Conservation (phyloP, 345 rosid species). For the Pseudoturritis turrita region DNA sequence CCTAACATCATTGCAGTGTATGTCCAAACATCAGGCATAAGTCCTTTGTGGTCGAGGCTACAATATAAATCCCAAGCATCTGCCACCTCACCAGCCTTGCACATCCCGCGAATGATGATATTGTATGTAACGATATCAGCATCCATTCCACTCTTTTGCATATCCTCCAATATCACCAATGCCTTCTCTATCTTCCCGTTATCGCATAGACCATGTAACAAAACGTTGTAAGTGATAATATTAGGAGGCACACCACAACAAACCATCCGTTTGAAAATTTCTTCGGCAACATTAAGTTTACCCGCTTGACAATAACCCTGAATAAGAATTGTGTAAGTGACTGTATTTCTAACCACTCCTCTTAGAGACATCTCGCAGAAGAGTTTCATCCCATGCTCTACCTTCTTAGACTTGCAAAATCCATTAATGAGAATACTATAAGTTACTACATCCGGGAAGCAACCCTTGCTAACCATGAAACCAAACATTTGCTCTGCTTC, state of each 20-base stretch:
- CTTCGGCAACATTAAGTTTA: constrained; percentile 24
- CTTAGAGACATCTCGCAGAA: constrained; percentile 31
- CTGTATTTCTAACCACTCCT: constrained; percentile 24
- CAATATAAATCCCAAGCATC: constrained; percentile 31
- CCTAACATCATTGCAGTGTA: constrained; percentile 31
- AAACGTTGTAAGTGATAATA: constrained; percentile 27
- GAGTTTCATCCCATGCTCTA: constrained; percentile 36
- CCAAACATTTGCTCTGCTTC: constrained; percentile 28
- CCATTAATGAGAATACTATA: constrained; percentile 36
- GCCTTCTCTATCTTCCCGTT: constrained; percentile 36
- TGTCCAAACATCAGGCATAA: constrained; percentile 26
- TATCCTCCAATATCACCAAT: constrained; percentile 21
- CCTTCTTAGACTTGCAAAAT: constrained; percentile 29
- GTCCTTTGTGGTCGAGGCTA: constrained; percentile 12
- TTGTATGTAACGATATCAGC: constrained; percentile 32
- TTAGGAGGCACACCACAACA: constrained; percentile 30
- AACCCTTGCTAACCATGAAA: constrained; percentile 25
- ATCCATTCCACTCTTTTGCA: constrained; percentile 20
- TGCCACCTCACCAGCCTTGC: constrained; percentile 30
- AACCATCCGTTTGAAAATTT: constrained; percentile 28
- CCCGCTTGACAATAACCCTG: constrained; percentile 32
- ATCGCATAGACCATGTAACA: constrained; percentile 31
- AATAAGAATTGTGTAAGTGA: constrained; percentile 25
- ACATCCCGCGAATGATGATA: constrained; percentile 30
- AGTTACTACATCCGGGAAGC: constrained; percentile 31